phyloP scores from a whole-genome alignment of 1,284 basidiomycete genomes.

The Takashimella tepidaria region DNA sequence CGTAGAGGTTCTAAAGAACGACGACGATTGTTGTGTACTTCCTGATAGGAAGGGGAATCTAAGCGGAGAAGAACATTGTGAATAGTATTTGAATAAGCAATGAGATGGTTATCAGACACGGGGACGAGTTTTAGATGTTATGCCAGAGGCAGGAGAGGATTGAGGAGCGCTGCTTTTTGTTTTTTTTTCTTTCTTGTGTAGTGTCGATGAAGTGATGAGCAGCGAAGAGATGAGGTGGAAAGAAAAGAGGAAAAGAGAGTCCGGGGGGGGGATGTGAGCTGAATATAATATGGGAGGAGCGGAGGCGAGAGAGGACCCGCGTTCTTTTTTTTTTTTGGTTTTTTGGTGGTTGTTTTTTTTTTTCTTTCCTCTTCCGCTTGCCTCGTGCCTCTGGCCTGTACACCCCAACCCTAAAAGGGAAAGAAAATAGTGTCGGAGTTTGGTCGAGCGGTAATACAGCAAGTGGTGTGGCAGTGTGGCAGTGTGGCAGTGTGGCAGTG shows the following conservation, averaged over 20 bases:
- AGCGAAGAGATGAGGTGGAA: neutral
- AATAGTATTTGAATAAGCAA: slow-evolving; percentile 11
- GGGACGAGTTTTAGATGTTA: neutral
- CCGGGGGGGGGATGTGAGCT: neutral
- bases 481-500: too few relatives aligned
- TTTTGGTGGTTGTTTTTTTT: too few relatives aligned
- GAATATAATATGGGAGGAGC: slow-evolving; percentile 4
- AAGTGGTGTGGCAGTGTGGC: neutral
- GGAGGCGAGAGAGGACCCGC: neutral
- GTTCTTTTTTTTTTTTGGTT: neutral
- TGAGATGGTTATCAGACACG: slow-evolving; percentile 16
- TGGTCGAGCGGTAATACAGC: neutral
- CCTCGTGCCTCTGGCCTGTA: neutral
- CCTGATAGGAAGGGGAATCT: slow-evolving; percentile 11
- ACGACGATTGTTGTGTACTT: slow-evolving; percentile 11
- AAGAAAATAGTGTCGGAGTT: neutral
- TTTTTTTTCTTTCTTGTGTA: too few relatives aligned
- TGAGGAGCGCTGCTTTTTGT: too few relatives aligned
- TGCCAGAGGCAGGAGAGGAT: slow-evolving; percentile 12
- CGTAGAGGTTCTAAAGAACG: slow-evolving; percentile 2
- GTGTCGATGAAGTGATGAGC: slow-evolving; percentile 1
- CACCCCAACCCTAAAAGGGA: slow-evolving; percentile 48
- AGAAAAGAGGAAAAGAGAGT: slow-evolving; percentile 8
- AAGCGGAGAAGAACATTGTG: slow-evolving; percentile 14
- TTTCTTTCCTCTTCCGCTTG: too few relatives aligned